phyloP scores from a whole-genome alignment of 2,329 filamentous ascomycete species.

The Cercospora citrullina region DNA sequence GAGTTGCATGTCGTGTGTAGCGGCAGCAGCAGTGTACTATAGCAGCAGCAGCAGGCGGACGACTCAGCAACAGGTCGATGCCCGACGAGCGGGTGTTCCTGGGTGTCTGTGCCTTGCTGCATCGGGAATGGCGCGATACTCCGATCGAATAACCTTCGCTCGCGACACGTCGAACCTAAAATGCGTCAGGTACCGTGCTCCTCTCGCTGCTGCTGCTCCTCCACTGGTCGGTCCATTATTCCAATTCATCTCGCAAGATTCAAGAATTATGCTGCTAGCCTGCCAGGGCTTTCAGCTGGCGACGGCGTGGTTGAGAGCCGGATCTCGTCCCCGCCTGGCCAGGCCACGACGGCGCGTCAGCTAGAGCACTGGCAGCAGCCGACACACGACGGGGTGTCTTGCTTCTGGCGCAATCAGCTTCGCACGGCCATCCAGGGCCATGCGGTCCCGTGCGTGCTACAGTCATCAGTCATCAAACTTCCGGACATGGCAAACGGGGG shows the following conservation, averaged over 20 bases:
- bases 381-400: neutral
- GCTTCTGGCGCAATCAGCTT: no score
- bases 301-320: neutral
- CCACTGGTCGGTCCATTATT: neutral
- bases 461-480: neutral
- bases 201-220: neutral
- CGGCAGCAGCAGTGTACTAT: neutral
- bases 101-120: neutral
- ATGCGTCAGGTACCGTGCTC: neutral
- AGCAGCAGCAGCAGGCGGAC: neutral
- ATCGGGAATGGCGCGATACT: neutral
- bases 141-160: neutral
- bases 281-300: neutral
- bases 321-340: neutral
- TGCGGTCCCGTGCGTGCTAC: neutral
- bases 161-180: neutral
- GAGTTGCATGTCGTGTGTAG: neutral
- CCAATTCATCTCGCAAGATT: neutral
- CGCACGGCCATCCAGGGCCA: no score
- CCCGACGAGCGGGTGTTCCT: neutral
- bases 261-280: neutral
- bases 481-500: neutral
- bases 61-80: neutral
- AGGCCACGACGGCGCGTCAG: conserved; percentile 16
- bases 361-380: neutral